Base-by-base conservation (phyloP, 164 flowering plant species). In the Protea cynaroides region DNA sequence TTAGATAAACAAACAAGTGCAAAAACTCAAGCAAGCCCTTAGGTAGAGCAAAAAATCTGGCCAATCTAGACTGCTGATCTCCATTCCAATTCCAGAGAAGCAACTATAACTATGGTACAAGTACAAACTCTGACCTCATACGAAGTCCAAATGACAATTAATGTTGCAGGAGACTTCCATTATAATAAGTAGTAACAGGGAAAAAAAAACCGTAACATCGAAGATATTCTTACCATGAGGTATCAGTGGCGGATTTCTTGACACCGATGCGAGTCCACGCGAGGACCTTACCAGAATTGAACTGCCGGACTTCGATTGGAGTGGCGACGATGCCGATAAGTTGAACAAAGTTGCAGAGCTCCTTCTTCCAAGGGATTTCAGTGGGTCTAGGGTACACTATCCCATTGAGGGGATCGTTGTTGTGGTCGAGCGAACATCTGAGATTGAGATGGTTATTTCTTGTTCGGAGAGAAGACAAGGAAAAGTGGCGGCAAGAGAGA, bases 181-280 rank as follows among this genome's bases (percentile, higher is more conserved):
- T 40, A 40, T 40, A 4, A 9, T 40, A 15, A 7, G 14, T 14
- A 38, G 14, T 49, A 56, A 22, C 51, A 50, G 23, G 54, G 38
- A 25, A 53, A 47, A 44, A 2, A 55, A 29, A 29, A 29, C 2
- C 34, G 34, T 2, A 29, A 29, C 34, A 29, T 29, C 34, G 5
- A 29, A 29, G 34, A 29, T 3, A 29, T 29, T 29, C 47, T 51
- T 79, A 89, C 98, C 96, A 88, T 54, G 65, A 11, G n/a, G 92
- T 86, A 1, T 90, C 88, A 4, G 86, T 62, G 38, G 90, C 75
- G 17, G 91, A 84, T 65, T 78, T 88, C 74, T 69, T 81, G 63
- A 90, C 91, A 44, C 82, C 95, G 23, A 92, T 85, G 17, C 98
- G 82, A 2, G 90, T 83, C 84, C 84, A 86, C n/a, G 92, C 96